phyloP scores from a whole-genome alignment of 2,329 filamentous ascomycete genomes.

The Alternaria brassicae region DNA sequence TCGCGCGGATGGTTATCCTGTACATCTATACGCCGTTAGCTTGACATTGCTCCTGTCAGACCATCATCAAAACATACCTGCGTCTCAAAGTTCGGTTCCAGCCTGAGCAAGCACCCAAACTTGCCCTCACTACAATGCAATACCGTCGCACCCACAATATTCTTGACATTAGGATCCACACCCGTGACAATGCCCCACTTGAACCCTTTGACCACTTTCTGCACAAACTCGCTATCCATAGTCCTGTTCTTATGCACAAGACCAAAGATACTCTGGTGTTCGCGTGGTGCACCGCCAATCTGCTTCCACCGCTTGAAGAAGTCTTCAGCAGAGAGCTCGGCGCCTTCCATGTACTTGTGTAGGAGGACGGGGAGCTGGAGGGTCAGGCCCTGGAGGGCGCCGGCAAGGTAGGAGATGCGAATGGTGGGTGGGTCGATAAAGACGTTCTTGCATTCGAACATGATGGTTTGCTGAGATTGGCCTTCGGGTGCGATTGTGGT shows the following conservation, averaged over 20 bases:
- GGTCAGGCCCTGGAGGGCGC: slow-evolving; percentile 89
- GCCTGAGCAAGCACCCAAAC: slow-evolving; percentile 87
- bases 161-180: slow-evolving; percentile 92
- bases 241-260: slow-evolving; percentile 67
- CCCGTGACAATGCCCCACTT: slow-evolving; percentile 84
- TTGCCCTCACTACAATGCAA: slow-evolving; percentile 85
- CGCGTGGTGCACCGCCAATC: slow-evolving; percentile 86
- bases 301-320: slow-evolving; percentile 99
- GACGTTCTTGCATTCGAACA: slow-evolving; percentile 85
- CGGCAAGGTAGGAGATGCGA: slow-evolving; percentile 91
- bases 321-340: slow-evolving; percentile 84
- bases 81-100: slow-evolving; percentile 93
- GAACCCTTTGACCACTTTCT: slow-evolving; percentile 80
- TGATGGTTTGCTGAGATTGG: slow-evolving; percentile 91
- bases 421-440: slow-evolving; percentile 90
- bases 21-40: slow-evolving; percentile 74
- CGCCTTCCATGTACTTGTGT: slow-evolving; percentile 97
- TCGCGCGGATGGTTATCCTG: slow-evolving; percentile 90
- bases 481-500: slow-evolving; percentile 75
- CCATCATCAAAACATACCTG: slow-evolving; percentile 72
- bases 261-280: slow-evolving; percentile 87
- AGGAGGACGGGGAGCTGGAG: slow-evolving; percentile 86
- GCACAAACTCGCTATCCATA: slow-evolving; percentile 74
- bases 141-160: slow-evolving; percentile 90
- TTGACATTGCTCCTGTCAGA: background rate